Base-by-base conservation (phyloP, 148 eudicot species). In the Amaranthus cruentus region DNA sequence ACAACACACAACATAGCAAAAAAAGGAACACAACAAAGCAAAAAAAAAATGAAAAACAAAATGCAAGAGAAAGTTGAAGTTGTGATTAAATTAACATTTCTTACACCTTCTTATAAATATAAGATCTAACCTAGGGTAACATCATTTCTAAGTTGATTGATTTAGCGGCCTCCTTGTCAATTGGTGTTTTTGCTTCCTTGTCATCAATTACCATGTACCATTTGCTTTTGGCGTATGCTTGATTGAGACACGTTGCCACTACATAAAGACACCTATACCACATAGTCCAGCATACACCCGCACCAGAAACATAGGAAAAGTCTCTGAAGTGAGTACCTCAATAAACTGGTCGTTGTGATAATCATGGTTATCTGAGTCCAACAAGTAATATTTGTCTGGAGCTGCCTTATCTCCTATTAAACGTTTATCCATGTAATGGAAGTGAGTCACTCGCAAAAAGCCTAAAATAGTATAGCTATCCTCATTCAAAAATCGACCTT, bases 1-100 rank as follows among this genome's bases (percentile, higher is more conserved):
- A 84, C 42, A 81, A 80, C 18, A 18, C 18, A 18, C 18, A 18
- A 18, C 18, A 18, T 18, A 18, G 18, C 18, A 18, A 18, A 18
- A 18, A 18, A 18, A 18, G 18, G 18, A 18, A 18, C 18, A 18
- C 18, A 18, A 18, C 18, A 18, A 18, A 18, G 18, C 18, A 2
- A 28, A 28, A 28, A 28, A 28, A 28, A 28, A 28, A 28, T 0
- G 38, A 28, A 28, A 28, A 28, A 28, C 38, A 28, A 28, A 28
- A 28, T 28, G 38, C 38, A 28, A 28, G 38, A 28, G 38, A 28
- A 28, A 28, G 38, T 1, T 28, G 38, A 28, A 28, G 38, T 2
- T 28, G 38, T 28, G 38, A 28, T 28, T 28, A 28, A 28, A 28
- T 28, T 28, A 28, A 28, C 38, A 28, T 28, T 28, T 28, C 38